Base-by-base conservation (phyloP, 495 filamentous ascomycete genomes). In the Trichoderma asperelloides region DNA sequence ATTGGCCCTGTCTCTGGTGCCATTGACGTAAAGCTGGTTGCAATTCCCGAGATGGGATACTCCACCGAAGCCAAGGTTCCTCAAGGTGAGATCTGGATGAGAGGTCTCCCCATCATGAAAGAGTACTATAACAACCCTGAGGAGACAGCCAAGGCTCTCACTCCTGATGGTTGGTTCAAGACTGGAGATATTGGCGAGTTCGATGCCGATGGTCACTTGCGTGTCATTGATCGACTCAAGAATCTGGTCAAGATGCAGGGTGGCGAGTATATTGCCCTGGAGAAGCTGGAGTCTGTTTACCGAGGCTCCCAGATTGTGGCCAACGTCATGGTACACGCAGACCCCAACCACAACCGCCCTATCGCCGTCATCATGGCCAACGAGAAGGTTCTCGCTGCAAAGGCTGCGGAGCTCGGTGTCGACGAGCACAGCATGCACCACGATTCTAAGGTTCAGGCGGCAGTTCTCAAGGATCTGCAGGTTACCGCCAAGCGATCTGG, bases 161-260 rank as follows among this genome's bases (percentile, higher is more conserved):
- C 91, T 0, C 76, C 86, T 45, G 93, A 96, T 68, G 93, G 93
- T 60, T 97, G 93, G 93, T 96, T 97, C 83, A 85, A 86, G 55
- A 96, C 93, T 0, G 93, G 93, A 12, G 93, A 97, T 69, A 91
- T 97, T 45, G 88, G 86, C 72, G 81, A 83, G 28, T 78, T 97
- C 41, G 90, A 94, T 72, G 80, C 84, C 27, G 78, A 86, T 62
- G 93, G 93, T 69, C 90, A 94, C 70, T 86, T 97, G 75, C 82
- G 84, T 67, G 88, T 97, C 75, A 87, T 97, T 70, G 93, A 97
- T 75, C 92, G 93, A 68, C 85, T 91, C 70, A 97, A 97, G 85
- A 97, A 97, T 69, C 74, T 83, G 0, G 89, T 88, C 69, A 89
- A 89, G 83, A 82, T 86, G 69, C 81, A 84, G 70, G 80, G 83